These are phyloP conservation scores for Metschnikowia aberdeeniae DNA, from an alignment of 805 yeast species.

Conservation along the genomic window DNA sequence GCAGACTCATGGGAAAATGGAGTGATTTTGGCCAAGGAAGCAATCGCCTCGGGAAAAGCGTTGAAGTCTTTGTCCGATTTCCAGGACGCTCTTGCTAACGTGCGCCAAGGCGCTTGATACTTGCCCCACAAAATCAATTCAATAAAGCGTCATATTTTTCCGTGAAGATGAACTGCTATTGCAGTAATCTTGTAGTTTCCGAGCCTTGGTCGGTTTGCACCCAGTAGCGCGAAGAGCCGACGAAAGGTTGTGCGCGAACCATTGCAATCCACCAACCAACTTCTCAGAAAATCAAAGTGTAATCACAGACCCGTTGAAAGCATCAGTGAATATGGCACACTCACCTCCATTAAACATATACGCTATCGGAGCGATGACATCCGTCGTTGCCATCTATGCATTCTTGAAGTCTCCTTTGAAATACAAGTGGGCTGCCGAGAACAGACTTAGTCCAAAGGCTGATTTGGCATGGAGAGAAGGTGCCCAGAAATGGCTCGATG, in stretches of 20 bases:
- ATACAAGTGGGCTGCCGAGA: slow-evolving; percentile 38
- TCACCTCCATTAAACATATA: slow-evolving; percentile 38
- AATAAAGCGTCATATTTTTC: neutral
- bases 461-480: slow-evolving; percentile 47
- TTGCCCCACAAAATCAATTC: neutral
- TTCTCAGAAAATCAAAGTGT: slow-evolving; percentile 8
- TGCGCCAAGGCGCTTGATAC: neutral
- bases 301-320: slow-evolving; percentile 3
- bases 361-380: slow-evolving; percentile 41
- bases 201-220: neutral
- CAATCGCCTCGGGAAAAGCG: slow-evolving; percentile 70
- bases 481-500: slow-evolving; percentile 42
- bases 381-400: slow-evolving; percentile 35
- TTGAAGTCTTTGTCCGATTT: slow-evolving; percentile 53
- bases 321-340: slow-evolving; percentile 22
- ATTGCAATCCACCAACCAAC: slow-evolving; percentile 15
- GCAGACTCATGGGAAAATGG: slow-evolving; percentile 74
- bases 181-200: neutral
- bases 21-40: slow-evolving; percentile 62
- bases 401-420: slow-evolving; percentile 41
- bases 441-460: slow-evolving; percentile 44
- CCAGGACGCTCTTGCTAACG: slow-evolving; percentile 17
- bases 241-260: slow-evolving; percentile 14
- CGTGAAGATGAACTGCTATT: neutral
- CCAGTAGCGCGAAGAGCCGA: neutral